Evolutionary conservation across 345 rosid species (phyloP), one percentile per base, ranked within the genome.

Genomic region (Eucalyptus viminalis): DNA sequence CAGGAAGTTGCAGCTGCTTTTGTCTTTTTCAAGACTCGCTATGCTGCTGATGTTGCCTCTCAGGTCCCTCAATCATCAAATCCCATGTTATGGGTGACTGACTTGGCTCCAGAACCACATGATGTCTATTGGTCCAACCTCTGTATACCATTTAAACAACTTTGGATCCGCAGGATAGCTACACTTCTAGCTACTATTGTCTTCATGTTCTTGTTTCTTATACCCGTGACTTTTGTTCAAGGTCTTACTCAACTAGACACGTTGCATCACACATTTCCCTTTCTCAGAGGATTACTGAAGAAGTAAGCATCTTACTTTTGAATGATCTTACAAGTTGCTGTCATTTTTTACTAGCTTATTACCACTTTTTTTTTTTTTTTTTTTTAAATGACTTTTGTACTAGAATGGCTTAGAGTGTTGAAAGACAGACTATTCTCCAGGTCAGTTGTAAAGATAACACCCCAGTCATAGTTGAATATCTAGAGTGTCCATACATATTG

Each of bases 41-140:
- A 93, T 91, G 94, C 96, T 93, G 99, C 99, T 88, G 93, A 92
- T 62, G 92, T 96, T 89, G 97, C 96, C 89, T 94, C 99, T 24
- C 95, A 96, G 93, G 90, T 94, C 93, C 98, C 95, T 91, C 98
- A 96, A 86, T 93, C 98, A 92, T 87, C 96, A 90, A 95, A 97
- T 94, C 98, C 99, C 51, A 96, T 98, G 99, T 89, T 93, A 90
- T 98, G 99, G 99, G 99, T 95, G 86, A 96, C 97, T 53, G 94
- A 97, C 89, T 90, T 92, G 88, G 99, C 99, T 89, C 99, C 99
- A 80, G 98, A 96, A 87, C 99, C 99, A 87, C 95, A 91, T 93
- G 99, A 98, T 92, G 94, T 98, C 89, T 93, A 95, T 87, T 98
- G 99, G 99, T 92, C 95, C 91, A 97, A 97, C 92, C 96, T 98